Base-by-base conservation (phyloP, 2,329 filamentous ascomycete species). In the Pseudocercospora vitis region DNA sequence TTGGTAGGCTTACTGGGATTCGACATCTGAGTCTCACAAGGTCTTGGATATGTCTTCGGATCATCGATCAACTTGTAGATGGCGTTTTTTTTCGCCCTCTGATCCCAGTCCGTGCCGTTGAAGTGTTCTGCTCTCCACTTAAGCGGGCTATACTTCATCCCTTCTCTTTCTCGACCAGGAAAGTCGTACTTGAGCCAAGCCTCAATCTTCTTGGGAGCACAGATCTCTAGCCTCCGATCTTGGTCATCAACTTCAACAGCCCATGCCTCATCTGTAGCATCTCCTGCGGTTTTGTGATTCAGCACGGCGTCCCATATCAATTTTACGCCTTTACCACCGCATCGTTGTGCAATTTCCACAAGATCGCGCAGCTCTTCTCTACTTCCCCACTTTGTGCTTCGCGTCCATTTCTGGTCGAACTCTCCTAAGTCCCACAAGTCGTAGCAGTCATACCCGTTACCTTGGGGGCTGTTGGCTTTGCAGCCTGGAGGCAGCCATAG, bases 401-500 rank as follows among this genome's bases (percentile, higher is more conserved):
- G 71, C 0, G 74, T 68, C 14, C 83, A 84, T 66, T 89, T 89
- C 64, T 88, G 85, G 35, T 88, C 81, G 61, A 89, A 89, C 65
- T 89, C 86, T 26, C 86, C 86, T 11, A 89, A 70, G 65, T 89
- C 86, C 64, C 88, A 89, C 32, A 76, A 69, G 51, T 79, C 75
- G 63, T 78, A 78, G 57, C 83, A 76, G 66, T 86, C 84, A 60
- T 87, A 86, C 4, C 86, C 86, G 62, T 87, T 88, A 16, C 84
- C 81, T 23, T 77, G 70, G 0, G 79, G 77, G 24, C 77, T 77
- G 54, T 81, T 81, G 0, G 81, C 85, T 71, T 89, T 89, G 70
- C 85, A 88, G 50, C 81, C 86, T 0, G 86, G 86, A 0, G 86
- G 86, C 4, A 89, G 78, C 85, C 86, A 88, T n/a, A 70, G 39